These are phyloP conservation scores for Dendrocalamus sinicus DNA, from an alignment of 176 grass and related monocot species.

Conservation along the genomic window DNA sequence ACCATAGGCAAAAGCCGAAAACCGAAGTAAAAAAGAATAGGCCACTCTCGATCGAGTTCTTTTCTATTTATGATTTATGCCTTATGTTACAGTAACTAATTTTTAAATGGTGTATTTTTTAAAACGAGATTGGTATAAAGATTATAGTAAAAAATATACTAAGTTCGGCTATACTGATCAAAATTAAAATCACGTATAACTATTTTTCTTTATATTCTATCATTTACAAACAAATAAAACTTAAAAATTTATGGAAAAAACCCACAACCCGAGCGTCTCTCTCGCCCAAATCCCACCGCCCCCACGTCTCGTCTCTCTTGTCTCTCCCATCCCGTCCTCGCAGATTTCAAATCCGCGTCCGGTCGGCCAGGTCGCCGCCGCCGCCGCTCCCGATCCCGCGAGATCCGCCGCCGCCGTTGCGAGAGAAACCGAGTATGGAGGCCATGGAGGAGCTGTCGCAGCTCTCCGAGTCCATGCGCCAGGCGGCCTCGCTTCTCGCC, in stretches of 20 bases:
- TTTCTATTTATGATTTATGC: too few species aligned
- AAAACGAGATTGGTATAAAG: accelerated
- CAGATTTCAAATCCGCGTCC: conserved; percentile 60
- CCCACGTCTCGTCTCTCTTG: conserved; percentile 15
- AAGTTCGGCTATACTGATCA: too few species aligned
- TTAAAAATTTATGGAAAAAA: too few species aligned
- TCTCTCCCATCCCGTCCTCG: conserved; percentile 8
- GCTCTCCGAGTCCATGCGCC: conserved; percentile 82
- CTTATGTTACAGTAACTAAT: too few species aligned
- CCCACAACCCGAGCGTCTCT: background rate
- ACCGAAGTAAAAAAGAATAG: too few species aligned
- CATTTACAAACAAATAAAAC: too few species aligned
- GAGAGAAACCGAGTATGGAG: conserved; percentile 55
- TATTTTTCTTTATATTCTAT: too few species aligned
- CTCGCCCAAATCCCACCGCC: conserved; percentile 10
- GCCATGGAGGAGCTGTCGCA: conserved; percentile 82
- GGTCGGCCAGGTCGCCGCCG: conserved; percentile 24
- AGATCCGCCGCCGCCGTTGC: conserved; percentile 20
- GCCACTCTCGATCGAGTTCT: too few species aligned
- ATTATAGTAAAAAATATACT: too few species aligned
- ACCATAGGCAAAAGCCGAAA: too few species aligned
- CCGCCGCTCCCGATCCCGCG: conserved; percentile 17
- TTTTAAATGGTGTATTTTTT: too few species aligned
- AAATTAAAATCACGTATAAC: too few species aligned
- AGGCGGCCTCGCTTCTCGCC: conserved; percentile 91